These are phyloP conservation scores for Spencermartinsiella europaea DNA, from an alignment of 805 yeast genomes.

Conservation along the genomic window DNA sequence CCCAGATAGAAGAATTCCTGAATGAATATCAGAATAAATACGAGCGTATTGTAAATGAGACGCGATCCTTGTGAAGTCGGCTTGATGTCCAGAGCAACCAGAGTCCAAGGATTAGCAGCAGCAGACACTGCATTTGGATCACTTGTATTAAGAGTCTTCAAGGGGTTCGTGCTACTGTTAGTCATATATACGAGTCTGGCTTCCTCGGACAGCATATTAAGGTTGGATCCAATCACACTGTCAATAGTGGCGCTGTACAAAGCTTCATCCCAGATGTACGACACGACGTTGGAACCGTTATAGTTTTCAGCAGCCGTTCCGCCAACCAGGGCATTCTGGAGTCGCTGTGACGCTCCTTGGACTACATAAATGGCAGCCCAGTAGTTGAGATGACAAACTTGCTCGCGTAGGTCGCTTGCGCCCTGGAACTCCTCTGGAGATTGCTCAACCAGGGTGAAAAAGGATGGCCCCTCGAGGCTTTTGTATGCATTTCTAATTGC, in stretches of 20 bases:
- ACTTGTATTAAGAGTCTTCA: background rate
- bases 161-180: background rate
- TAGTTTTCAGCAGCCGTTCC: constrained; percentile 1
- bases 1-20: constrained; percentile 14
- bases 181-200: background rate
- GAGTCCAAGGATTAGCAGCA: constrained; percentile 3
- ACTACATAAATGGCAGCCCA: constrained; percentile 12
- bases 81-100: constrained; percentile 6
- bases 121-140: constrained; percentile 5
- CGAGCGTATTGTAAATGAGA: constrained; percentile 9
- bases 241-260: constrained; percentile 7
- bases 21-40: constrained; percentile 10
- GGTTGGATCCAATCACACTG: background rate
- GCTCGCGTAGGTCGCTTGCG: background rate
- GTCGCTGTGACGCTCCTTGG: constrained; percentile 7
- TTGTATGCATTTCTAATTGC: constrained; percentile 7
- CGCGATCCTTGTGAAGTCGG: constrained; percentile 10
- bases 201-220: constrained; percentile 2
- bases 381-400: constrained; percentile 7
- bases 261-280: constrained; percentile 13
- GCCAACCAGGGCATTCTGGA: constrained; percentile 4
- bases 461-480: constrained; percentile 6
- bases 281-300: constrained; percentile 5
- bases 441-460: constrained; percentile 6
- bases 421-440: constrained; percentile 1